Conservation (phyloP, 1,139 yeast species). For the Zygosaccharomyces sapae region DNA sequence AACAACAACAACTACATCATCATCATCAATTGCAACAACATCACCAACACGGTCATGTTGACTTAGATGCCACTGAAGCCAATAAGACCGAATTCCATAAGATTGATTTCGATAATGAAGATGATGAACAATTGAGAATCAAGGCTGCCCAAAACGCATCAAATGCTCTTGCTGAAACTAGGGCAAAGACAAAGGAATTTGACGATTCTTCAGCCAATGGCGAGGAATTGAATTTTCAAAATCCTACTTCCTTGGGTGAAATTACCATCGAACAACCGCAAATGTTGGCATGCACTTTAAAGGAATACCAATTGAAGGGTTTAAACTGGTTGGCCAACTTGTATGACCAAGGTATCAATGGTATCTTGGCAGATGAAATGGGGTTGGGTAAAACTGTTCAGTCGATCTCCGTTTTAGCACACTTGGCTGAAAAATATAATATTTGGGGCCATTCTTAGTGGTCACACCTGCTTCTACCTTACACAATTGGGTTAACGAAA, state of each 20-base stretch:
- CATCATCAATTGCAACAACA: constrained; percentile 1
- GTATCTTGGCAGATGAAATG: constrained; percentile 98
- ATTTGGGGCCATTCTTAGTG: constrained; percentile 97
- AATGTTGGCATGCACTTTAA: constrained; percentile 80
- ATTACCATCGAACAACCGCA: constrained; percentile 82
- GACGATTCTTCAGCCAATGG: constrained; percentile 44
- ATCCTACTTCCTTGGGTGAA: constrained; percentile 92
- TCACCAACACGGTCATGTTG: constrained; percentile 27
- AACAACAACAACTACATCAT: neutral
- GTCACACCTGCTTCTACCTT: constrained; percentile 97
- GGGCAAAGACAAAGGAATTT: constrained; percentile 71
- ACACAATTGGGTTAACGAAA: constrained; percentile 99
- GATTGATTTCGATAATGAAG: constrained; percentile 84
- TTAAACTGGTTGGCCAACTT: constrained; percentile 94
- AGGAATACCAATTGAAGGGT: constrained; percentile 95
- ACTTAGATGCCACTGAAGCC: constrained; percentile 39
- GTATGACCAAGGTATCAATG: constrained; percentile 97
- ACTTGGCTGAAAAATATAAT: constrained; percentile 89
- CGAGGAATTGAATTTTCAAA: constrained; percentile 90
- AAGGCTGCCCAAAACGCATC: constrained; percentile 96
- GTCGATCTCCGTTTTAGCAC: constrained; percentile 90
- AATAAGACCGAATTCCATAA: constrained; percentile 52
- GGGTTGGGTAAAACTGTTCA: constrained; percentile 98
- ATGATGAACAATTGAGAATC: constrained; percentile 69
- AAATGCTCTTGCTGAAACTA: constrained; percentile 73